These are phyloP conservation scores for Helichrysum umbraculigerum DNA, from an alignment of 129 eudicot genomes.

Conservation along the genomic window DNA sequence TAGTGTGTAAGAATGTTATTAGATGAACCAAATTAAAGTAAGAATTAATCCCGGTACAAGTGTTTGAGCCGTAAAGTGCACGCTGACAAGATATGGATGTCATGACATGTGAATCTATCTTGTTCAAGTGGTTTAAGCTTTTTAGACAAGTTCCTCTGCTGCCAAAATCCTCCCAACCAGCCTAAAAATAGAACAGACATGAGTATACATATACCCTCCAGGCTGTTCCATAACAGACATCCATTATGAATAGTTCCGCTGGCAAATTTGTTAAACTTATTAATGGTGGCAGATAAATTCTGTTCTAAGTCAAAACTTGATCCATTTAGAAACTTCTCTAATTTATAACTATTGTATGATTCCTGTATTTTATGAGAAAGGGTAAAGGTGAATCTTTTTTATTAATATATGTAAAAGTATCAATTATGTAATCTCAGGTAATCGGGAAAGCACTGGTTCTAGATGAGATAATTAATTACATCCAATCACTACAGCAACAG, in stretches of 20 bases:
- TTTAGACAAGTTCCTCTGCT: constrained; percentile 4
- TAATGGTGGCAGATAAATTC: neutral
- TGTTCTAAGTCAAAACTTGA: neutral
- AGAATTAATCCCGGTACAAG: neutral
- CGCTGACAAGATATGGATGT: constrained; percentile 20
- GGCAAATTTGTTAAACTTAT: neutral
- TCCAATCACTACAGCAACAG: constrained; percentile 92
- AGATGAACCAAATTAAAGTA: constrained; percentile 4
- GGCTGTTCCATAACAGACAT: neutral
- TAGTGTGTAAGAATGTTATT: neutral
- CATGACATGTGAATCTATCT: constrained; percentile 22
- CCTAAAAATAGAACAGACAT: neutral
- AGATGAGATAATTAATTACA: constrained; percentile 94
- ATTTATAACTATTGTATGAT: neutral
- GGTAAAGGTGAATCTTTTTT: neutral
- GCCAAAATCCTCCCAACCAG: constrained; percentile 14
- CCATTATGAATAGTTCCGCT: constrained; percentile 1
- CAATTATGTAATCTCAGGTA: constrained; percentile 53
- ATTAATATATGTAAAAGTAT: neutral
- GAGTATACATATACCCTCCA: constrained; percentile 9
- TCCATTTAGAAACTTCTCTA: neutral
- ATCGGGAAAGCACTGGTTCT: constrained; percentile 96
- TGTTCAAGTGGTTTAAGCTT: neutral
- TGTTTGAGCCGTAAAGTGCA: neutral
- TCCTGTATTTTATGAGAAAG: neutral